A percentile compares a stretch with the other conserved stretches of the same genome.
Evolutionary conservation across 129 eudicot genomes (phyloP).

Genomic region (Oenanthe sinensis): DNA sequence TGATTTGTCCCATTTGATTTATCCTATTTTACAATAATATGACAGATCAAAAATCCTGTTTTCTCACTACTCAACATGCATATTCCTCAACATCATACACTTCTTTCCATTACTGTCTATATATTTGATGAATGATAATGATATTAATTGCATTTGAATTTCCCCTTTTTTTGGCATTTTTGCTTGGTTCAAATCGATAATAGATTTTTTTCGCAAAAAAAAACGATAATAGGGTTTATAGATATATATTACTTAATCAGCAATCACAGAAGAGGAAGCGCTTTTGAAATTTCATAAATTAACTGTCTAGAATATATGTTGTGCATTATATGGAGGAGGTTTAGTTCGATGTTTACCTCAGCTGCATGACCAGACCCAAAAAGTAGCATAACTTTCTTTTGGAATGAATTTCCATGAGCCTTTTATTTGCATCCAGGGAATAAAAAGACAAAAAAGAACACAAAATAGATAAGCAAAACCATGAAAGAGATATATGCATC

Average conservation of each 20-base stretch:
- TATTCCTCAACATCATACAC: not conserved
- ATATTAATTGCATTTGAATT: not conserved
- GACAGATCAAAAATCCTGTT: slow-evolving; percentile 2
- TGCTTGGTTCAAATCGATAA: not conserved
- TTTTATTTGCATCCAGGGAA: slow-evolving; percentile 17
- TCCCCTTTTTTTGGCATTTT: not conserved
- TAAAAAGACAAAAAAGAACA: not conserved
- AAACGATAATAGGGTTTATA: not conserved
- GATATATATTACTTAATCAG: not conserved
- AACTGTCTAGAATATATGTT: not conserved
- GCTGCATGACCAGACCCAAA: slow-evolving; percentile 66
- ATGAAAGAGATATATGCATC: not conserved
- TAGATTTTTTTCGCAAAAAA: not conserved
- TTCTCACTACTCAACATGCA: not conserved
- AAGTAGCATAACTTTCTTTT: slow-evolving; percentile 74
- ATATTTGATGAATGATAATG: not conserved
- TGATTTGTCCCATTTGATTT: slow-evolving; percentile 53
- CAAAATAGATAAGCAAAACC: not conserved
- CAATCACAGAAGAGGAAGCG: not conserved
- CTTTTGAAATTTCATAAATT: not conserved
- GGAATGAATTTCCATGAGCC: slow-evolving; percentile 96
- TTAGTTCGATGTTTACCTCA: slow-evolving; percentile 39
- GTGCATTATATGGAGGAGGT: not conserved
- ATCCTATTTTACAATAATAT: slow-evolving; percentile 27
- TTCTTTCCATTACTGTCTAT: not conserved